Evolutionary conservation across 306 rosid species (phyloP), one percentile per base, ranked within the genome.

Genomic region (Vicia sativa): DNA sequence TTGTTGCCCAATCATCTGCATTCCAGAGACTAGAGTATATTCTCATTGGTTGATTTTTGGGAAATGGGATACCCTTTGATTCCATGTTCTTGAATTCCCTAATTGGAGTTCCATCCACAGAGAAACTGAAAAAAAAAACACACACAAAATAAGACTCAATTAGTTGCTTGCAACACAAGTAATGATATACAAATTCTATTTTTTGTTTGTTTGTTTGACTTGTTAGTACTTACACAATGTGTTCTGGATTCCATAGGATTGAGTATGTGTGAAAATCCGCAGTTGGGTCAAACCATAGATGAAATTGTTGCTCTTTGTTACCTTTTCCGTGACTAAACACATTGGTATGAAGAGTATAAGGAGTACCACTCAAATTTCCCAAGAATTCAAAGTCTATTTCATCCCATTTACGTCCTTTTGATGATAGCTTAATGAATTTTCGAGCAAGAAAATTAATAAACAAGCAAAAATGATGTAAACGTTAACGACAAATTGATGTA

Each of bases 1-100:
- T 84, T 4, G 95, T 88, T 6, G 95, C 95, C 95, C 91, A 86
- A 1, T 83, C 82, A 52, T 88, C 89, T 9, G 87, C 95, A 43
- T 86, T 79, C 96, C 96, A 89, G 0, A 89, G 71, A 63, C 88
- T 89, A 0, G 96, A 82, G 12, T 84, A 77, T 13, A 89, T 45
- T 61, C 79, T 84, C 92, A 89, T 87, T 0, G 92, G 72, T 7
- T 79, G 88, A 0, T 26, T 85, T 34, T 77, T 77, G 0, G 90
- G 92, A 65, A 72, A 89, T 5, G 85, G 73, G 35, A 87, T 68
- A 0, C 96, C 92, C 0, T 18, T 59, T 4, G 83, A 53, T 54
- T 84, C 92, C 31, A 55, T 31, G 80, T 89, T 89, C 78, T 85
- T 87, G 79, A 74, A 89, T 78, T 87, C 92, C 52, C 92, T 87